phyloP scores from a whole-genome alignment of 176 grass and related monocot genomes.

The bread wheat (Triticum aestivum) region DNA sequence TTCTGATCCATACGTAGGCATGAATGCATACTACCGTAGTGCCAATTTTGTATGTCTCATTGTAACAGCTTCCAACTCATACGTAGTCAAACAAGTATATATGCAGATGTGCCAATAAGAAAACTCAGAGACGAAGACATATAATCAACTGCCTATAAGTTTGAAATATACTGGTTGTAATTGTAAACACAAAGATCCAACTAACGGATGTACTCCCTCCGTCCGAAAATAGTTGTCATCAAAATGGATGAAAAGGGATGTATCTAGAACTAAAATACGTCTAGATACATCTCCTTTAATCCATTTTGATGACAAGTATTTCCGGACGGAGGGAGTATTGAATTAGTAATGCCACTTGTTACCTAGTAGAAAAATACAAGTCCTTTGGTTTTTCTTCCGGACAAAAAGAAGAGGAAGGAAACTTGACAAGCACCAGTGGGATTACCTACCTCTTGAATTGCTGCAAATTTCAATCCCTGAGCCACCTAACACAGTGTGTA shows the following conservation, averaged over 20 bases:
- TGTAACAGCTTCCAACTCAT: background rate
- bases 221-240: too few relatives aligned
- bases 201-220: background rate
- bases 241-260: too few relatives aligned
- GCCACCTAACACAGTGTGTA: background rate
- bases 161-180: background rate
- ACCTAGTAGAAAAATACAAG: background rate
- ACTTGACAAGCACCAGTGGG: background rate
- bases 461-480: conserved; percentile 21
- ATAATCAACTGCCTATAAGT: background rate
- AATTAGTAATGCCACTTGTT: background rate
- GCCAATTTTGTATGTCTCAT: background rate
- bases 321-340: background rate
- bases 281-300: too few relatives aligned
- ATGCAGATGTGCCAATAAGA: background rate
- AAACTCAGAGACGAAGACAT: background rate
- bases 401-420: background rate
- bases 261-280: too few relatives aligned
- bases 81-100: conserved; percentile 21
- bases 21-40: conserved; percentile 8
- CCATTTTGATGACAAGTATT: too few relatives aligned
- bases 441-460: background rate
- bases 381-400: background rate
- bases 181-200: background rate
- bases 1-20: conserved; percentile 24